These are phyloP conservation scores for Apiospora sp. DNA, from an alignment of 2,329 filamentous ascomycete genomes.

Conservation along the genomic window DNA sequence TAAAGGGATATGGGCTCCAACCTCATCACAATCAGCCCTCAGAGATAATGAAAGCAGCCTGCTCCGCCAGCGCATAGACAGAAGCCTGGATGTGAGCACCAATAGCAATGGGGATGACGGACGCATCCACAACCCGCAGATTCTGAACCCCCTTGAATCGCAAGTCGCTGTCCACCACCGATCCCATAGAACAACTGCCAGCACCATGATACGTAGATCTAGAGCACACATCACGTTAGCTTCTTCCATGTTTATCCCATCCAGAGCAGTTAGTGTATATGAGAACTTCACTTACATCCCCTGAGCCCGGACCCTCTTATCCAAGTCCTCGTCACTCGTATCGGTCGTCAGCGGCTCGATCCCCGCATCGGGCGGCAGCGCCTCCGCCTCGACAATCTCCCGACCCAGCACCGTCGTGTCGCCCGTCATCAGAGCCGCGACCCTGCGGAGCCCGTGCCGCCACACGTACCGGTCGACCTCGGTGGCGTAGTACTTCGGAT, in stretches of 20 bases:
- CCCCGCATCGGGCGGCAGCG: background rate
- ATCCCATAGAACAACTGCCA: slow-evolving; percentile 32
- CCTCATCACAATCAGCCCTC: background rate
- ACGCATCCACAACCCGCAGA: slow-evolving; percentile 33
- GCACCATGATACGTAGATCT: slow-evolving; percentile 29
- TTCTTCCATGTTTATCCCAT: background rate
- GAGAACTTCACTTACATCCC: background rate
- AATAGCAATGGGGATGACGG: slow-evolving; percentile 28
- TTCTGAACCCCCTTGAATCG: slow-evolving; percentile 31
- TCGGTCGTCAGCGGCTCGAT: background rate
- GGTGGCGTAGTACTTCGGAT: slow-evolving; percentile 19
- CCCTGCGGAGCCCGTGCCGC: background rate
- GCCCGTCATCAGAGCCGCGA: background rate
- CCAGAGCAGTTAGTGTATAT: background rate
- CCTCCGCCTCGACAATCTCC: slow-evolving; percentile 11
- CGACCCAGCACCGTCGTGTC: background rate
- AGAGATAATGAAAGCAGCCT: background rate
- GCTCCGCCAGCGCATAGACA: slow-evolving; percentile 31
- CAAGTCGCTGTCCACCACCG: slow-evolving; percentile 31
- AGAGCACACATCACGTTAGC: background rate
- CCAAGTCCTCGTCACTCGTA: slow-evolving; percentile 10
- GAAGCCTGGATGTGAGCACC: slow-evolving; percentile 33
- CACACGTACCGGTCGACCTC: slow-evolving; percentile 4
- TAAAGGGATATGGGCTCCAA: too few relatives aligned
- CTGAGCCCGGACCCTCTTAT: background rate